Evolutionary conservation across 441 rosid species (phyloP), one percentile per base, ranked within the genome.

Genomic region (Theobroma grandiflorum): DNA sequence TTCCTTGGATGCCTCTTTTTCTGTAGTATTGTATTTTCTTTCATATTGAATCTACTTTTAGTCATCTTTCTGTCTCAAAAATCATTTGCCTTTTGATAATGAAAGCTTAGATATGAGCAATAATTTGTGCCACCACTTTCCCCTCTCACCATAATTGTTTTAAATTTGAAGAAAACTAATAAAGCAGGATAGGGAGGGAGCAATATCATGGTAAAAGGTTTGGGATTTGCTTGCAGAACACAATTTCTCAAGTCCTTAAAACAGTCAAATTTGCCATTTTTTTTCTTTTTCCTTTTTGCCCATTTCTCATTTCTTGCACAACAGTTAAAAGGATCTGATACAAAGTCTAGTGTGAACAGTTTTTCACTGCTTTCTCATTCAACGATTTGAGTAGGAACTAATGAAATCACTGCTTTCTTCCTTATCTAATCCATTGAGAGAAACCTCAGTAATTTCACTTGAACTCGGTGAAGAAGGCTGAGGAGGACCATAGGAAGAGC

Each of bases 1-100:
- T 77, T 74, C 86, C 52, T 80, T 78, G 80, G 86, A 84, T 84
- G 70, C 89, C 75, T 72, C 11, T 45, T 53, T 2, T 52, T 72
- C n/a, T 2, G 14, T 31, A 33, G 31, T 26, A 26, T 26, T 47
- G 57, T 47, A 68, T 31, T 58, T 26, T 77, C 57, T 67, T 80
- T 50, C 31, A 0, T 63, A 49, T 16, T 31, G 20, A 42, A 78
- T 74, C 79, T 61, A 8, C 78, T 77, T 70, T 79, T 69, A 82
- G 78, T 74, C 49, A 9, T 62, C 72, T 74, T 81, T 69, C 12
- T 6, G 55, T 16, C 77, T 26, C 16, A 85, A 81, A 83, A 82
- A 83, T 74, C 58, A 74, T 77, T 71, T 68, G 68, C 73, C 84
- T 78, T 86, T 86, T 62, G 74, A 61, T 77, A 37, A 43, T 77